These are phyloP conservation scores for Phytophthora uliginosa DNA, from an alignment of 352 stramenopile genomes.

Conservation along the genomic window DNA sequence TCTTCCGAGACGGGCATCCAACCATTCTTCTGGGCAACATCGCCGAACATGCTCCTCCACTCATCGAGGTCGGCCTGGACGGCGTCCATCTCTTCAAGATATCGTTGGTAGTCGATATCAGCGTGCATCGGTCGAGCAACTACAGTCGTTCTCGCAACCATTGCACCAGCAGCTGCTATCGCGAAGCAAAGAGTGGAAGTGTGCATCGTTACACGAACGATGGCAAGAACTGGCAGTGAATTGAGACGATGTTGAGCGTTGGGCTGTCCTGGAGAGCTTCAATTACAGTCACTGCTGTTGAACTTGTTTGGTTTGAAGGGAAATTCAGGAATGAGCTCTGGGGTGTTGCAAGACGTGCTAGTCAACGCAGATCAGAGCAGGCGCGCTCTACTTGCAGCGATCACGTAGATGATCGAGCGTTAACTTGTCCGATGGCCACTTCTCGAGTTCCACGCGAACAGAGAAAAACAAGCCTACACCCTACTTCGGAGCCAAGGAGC, in stretches of 20 bases:
- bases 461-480: constrained; percentile 31
- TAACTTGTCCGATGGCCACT: constrained; percentile 18
- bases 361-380: not conserved
- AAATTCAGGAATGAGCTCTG: constrained; percentile 33
- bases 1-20: constrained; percentile 47
- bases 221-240: not conserved
- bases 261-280: constrained; percentile 10
- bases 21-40: constrained; percentile 42
- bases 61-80: constrained; percentile 47
- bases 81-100: constrained; percentile 49
- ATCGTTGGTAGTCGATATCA: constrained; percentile 59
- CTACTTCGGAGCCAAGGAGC: not conserved
- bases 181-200: constrained; percentile 20
- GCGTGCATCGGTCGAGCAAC: constrained; percentile 48
- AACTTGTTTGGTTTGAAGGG: constrained; percentile 25
- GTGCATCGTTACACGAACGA: constrained; percentile 8
- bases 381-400: not conserved
- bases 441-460: constrained; percentile 20
- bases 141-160: constrained; percentile 3
- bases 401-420: not conserved
- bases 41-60: constrained; percentile 47
- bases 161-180: constrained; percentile 3
- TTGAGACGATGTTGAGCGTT: not conserved
- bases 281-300: constrained; percentile 13
- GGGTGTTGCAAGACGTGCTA: not conserved